A percentile compares a stretch with the other conserved stretches of the same genome.
phyloP scores from a whole-genome alignment of 352 stramenopile species.

The Pythium biforme region DNA sequence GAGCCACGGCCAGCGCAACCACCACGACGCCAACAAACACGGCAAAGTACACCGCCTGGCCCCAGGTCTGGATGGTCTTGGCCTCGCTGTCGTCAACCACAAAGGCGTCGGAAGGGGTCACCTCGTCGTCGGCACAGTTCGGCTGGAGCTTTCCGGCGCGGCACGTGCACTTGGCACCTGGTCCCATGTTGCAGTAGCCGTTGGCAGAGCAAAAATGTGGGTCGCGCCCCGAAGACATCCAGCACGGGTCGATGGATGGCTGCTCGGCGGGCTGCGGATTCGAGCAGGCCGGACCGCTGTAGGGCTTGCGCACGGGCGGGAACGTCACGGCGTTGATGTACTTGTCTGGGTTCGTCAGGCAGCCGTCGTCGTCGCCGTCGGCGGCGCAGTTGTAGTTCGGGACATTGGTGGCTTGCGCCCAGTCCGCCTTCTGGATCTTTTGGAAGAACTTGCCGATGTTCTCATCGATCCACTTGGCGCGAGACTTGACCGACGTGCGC shows the following conservation, averaged over 20 bases:
- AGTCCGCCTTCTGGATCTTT: constrained; percentile 42
- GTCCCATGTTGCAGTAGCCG: constrained; percentile 58
- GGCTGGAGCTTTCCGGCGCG: constrained; percentile 19
- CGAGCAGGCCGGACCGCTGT: constrained; percentile 34
- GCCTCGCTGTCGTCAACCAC: neutral
- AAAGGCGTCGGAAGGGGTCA: neutral
- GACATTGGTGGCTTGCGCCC: constrained; percentile 48
- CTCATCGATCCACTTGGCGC: constrained; percentile 70
- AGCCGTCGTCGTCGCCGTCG: constrained; percentile 61
- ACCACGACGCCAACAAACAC: constrained; percentile 19
- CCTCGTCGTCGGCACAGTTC: constrained; percentile 10
- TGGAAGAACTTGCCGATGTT: constrained; percentile 65
- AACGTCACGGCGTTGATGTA: constrained; percentile 65
- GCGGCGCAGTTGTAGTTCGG: constrained; percentile 67
- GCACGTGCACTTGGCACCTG: constrained; percentile 68
- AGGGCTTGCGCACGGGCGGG: constrained; percentile 52
- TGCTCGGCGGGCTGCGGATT: constrained; percentile 16
- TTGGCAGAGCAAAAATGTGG: constrained; percentile 70
- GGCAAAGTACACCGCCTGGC: constrained; percentile 10
- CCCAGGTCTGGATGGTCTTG: constrained; percentile 6
- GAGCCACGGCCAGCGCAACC: constrained; percentile 5
- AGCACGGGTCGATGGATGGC: constrained; percentile 75
- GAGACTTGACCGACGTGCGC: constrained; percentile 40
- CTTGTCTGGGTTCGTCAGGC: constrained; percentile 48
- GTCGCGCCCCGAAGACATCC: constrained; percentile 64